Evolutionary conservation across 2,329 filamentous ascomycete genomes (phyloP), one percentile per base, ranked within the genome.

Genomic region (Westerdykella aurantiaca): DNA sequence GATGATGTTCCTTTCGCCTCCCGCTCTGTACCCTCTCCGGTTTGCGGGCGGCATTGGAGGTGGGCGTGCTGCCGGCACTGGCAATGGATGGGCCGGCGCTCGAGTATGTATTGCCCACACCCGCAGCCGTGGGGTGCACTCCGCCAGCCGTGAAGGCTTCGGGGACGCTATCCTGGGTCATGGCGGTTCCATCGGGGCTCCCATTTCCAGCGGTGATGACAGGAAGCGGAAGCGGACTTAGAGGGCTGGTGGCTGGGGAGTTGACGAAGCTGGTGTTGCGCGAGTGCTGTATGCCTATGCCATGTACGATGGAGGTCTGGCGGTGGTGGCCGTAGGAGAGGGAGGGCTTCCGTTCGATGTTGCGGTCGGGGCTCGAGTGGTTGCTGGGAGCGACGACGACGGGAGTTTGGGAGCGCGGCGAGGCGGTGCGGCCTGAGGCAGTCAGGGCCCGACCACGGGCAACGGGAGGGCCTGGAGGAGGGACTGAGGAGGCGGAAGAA

Each of bases 281-380:
- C 44, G 79, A 85, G 69, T 98, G 93, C 67, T 95, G 90, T 55
- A 95, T 83, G 25, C 93, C 91, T 21, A 21, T 21, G 60, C 93
- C 91, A 80, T 97, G 88, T 45, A 97, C 90, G 57, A 97, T 96
- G 39, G 91, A 97, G 0, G 91, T 95, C 72, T 98, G 89, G 43
- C 93, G 84, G 70, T 97, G 89, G 67, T 98, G 90, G 47, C 87
- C 88, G 74, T 97, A 84, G 13, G 76, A 77, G 46, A 69, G 64
- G 18, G 74, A 77, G 9, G 73, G 64, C 50, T 75, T 76, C 50
- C 76, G 69, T 51, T 79, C 75, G 46, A 73, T 29, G 25, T 29
- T 29, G 56, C 56, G 67, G 63, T 65, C 58, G 50, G 68, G 53
- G 57, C 60, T 63, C 56, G 69, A 59, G 55, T 58, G 54, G 57